A percentile compares a stretch with the other conserved stretches of the same genome.
Conservation (phyloP, 768 basidiomycete species). For the Boletales sp. region DNA sequence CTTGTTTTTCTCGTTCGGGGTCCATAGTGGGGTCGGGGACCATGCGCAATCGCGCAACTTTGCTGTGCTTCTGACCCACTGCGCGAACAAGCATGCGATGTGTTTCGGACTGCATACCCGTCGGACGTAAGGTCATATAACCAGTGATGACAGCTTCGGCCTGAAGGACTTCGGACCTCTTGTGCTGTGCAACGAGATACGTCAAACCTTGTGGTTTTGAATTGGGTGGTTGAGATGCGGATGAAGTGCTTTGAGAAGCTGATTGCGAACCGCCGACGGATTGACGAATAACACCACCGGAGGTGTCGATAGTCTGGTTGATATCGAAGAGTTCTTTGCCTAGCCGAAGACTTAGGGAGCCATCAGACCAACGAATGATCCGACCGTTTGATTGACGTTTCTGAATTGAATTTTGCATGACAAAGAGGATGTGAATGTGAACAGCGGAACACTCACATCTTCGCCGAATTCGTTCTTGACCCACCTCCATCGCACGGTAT, state of each 20-base stretch:
- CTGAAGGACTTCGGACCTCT: conserved; percentile 82
- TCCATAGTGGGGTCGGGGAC: conserved; percentile 75
- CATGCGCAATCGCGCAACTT: conserved; percentile 74
- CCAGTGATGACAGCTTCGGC: conserved; percentile 82
- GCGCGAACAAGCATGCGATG: conserved; percentile 86
- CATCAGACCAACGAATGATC: conserved; percentile 94
- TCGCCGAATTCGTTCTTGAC: conserved; percentile 66
- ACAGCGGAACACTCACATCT: conserved; percentile 54
- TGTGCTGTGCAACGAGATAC: conserved; percentile 88
- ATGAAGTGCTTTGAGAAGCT: conserved; percentile 37
- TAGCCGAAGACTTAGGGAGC: conserved; percentile 82
- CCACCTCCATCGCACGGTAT: conserved; percentile 97
- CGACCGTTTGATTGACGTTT: conserved; percentile 85
- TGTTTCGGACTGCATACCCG: conserved; percentile 86
- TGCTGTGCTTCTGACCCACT: conserved; percentile 82
- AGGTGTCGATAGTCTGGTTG: conserved; percentile 72
- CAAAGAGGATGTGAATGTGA: background rate
- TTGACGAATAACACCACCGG: conserved; percentile 61
- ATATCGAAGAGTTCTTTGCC: conserved; percentile 96
- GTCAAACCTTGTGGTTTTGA: conserved; percentile 71
- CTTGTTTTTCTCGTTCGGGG: conserved; percentile 70
- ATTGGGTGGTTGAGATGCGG: conserved; percentile 35
- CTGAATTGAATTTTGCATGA: conserved; percentile 45
- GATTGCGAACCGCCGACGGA: conserved; percentile 47
- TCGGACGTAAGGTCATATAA: conserved; percentile 78